Percentiles rank a stretch among this genome's conserved stretches.
phyloP scores from a whole-genome alignment of 257 asterid genomes.

The Gynochthodes officinalis region DNA sequence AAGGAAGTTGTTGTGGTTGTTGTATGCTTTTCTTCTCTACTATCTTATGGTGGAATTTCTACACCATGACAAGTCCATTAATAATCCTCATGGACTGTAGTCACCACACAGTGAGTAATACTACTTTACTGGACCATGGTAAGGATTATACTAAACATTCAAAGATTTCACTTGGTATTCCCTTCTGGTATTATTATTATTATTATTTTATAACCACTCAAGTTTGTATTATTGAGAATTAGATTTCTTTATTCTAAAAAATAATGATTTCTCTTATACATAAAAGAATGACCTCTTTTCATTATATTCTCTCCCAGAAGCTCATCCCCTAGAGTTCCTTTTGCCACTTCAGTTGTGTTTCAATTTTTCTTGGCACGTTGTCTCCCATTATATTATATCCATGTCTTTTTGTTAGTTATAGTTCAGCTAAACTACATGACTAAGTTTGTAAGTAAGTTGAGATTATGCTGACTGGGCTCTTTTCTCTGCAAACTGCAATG shows the following conservation, averaged over 20 bases:
- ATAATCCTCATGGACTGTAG: neutral
- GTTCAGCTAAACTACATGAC: neutral
- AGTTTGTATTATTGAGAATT: neutral
- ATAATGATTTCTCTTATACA: neutral
- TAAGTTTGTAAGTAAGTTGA: neutral
- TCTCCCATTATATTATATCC: neutral
- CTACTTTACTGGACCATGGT: neutral
- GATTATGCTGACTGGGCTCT: neutral
- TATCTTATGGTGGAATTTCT: constrained; percentile 8
- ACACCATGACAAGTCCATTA: neutral
- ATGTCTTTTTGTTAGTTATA: neutral
- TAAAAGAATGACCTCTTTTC: neutral
- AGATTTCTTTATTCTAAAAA: neutral
- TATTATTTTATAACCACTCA: no score
- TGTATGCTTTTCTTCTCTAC: constrained; percentile 21
- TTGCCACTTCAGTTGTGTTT: neutral
- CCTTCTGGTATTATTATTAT: neutral
- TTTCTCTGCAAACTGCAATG: neutral
- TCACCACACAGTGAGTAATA: no score
- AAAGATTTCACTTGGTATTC: neutral
- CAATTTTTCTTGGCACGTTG: neutral
- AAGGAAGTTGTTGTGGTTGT: no score
- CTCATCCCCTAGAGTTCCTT: neutral
- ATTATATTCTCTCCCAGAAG: neutral
- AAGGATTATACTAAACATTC: neutral